phyloP scores from a whole-genome alignment of 2,329 filamentous ascomycete genomes.

The Acarospora socialis region DNA sequence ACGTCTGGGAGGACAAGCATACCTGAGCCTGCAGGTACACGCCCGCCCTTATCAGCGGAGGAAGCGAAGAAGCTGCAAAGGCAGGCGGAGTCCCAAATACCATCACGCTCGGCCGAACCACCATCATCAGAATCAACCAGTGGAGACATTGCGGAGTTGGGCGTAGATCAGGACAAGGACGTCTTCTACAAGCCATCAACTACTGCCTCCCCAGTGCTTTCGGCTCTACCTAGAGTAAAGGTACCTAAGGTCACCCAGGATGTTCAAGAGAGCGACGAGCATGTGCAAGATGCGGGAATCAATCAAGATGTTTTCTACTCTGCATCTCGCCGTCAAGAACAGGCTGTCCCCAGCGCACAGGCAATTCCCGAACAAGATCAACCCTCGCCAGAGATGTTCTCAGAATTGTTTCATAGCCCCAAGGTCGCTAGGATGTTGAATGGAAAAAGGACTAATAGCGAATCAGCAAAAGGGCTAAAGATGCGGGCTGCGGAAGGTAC shows the following conservation, averaged over 20 bases:
- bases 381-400: constrained; percentile 44
- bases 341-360: constrained; percentile 15
- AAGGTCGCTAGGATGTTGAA: constrained; percentile 42
- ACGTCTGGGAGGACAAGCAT: constrained; percentile 29
- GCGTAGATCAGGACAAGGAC: constrained; percentile 41
- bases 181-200: constrained; percentile 41
- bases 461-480: constrained; percentile 17
- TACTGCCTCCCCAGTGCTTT: constrained; percentile 32
- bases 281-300: constrained; percentile 29
- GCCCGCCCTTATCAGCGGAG: constrained; percentile 24
- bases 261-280: constrained; percentile 29
- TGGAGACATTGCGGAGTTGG: constrained; percentile 19
- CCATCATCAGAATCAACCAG: constrained; percentile 20
- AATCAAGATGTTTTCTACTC: constrained; percentile 43
- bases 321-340: constrained; percentile 11
- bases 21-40: constrained; percentile 20
- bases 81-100: constrained; percentile 38
- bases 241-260: constrained; percentile 38
- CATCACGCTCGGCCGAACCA: constrained; percentile 34
- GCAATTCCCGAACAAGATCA: constrained; percentile 27
- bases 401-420: constrained; percentile 47
- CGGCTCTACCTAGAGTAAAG: constrained; percentile 40
- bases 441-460: constrained; percentile 24
- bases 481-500: constrained; percentile 21
- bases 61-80: constrained; percentile 33